A percentile compares a stretch with the other conserved stretches of the same genome.
phyloP scores from a whole-genome alignment of 495 filamentous ascomycete genomes.

The Aspergillus sclerotiicarbonarius region DNA sequence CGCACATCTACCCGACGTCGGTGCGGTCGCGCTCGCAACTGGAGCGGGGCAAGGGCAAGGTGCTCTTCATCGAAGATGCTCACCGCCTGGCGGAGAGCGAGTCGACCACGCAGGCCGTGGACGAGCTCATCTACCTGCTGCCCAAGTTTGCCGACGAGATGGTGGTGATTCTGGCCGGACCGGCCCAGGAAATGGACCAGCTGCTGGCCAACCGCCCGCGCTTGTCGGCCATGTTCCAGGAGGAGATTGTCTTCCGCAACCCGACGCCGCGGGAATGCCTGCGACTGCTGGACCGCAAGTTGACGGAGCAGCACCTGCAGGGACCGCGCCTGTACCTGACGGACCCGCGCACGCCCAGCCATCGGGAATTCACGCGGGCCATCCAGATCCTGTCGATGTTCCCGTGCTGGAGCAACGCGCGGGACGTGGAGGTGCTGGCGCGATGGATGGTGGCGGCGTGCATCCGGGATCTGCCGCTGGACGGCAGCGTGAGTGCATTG shows the following conservation, averaged over 20 bases:
- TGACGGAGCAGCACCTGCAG: constrained; percentile 15
- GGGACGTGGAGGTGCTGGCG: constrained; percentile 16
- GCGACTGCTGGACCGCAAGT: constrained; percentile 33
- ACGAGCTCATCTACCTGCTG: constrained; percentile 57
- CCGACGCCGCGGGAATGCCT: constrained; percentile 47
- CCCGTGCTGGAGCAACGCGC: constrained; percentile 23
- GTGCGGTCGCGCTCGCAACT: constrained; percentile 60
- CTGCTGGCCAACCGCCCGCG: constrained; percentile 60
- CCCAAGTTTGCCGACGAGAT: constrained; percentile 54
- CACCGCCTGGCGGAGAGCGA: constrained; percentile 54
- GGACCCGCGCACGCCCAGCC: constrained; percentile 12
- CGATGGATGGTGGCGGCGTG: constrained; percentile 21
- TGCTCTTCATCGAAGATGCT: constrained; percentile 69
- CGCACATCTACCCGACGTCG: constrained; percentile 58
- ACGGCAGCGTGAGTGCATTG: neutral
- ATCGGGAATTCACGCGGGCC: constrained; percentile 22
- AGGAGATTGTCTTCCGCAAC: constrained; percentile 47
- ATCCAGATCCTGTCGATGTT: constrained; percentile 23
- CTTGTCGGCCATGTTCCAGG: constrained; percentile 59
- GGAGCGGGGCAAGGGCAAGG: constrained; percentile 58
- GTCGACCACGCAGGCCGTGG: constrained; percentile 58
- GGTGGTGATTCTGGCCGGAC: constrained; percentile 66
- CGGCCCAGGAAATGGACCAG: constrained; percentile 60
- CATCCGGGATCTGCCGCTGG: constrained; percentile 14
- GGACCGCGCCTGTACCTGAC: constrained; percentile 13